phyloP scores from a whole-genome alignment of 768 basidiomycete species.

The Mycena haematopus region DNA sequence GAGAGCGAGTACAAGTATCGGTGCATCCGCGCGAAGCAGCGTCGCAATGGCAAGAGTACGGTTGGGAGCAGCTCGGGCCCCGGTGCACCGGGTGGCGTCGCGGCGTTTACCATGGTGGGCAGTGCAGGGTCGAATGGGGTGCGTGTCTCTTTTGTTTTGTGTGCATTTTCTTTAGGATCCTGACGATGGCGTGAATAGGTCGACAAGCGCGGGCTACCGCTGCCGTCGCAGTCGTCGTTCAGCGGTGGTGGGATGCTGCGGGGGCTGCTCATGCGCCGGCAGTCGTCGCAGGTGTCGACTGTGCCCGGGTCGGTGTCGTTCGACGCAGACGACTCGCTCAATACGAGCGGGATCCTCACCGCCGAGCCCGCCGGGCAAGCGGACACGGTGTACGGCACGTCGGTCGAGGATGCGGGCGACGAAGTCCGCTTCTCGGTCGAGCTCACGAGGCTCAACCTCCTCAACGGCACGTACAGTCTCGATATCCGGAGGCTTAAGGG shows the following conservation, averaged over 20 bases:
- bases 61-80: slow-evolving; percentile 42
- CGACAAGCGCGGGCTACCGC: slow-evolving; percentile 86
- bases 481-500: slow-evolving; percentile 94
- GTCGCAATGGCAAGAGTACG: slow-evolving; percentile 57
- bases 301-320: slow-evolving; percentile 50
- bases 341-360: slow-evolving; percentile 45
- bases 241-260: slow-evolving; percentile 81
- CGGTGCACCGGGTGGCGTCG: slow-evolving; percentile 52
- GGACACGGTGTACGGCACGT: slow-evolving; percentile 81
- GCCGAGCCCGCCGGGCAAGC: slow-evolving; percentile 48
- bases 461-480: slow-evolving; percentile 90
- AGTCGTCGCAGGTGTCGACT: slow-evolving; percentile 81
- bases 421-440: slow-evolving; percentile 98
- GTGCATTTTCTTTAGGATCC: neutral
- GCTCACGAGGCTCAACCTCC: slow-evolving; percentile 85
- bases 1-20: slow-evolving; percentile 93
- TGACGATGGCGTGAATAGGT: slow-evolving; percentile 54
- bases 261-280: slow-evolving; percentile 87
- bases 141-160: slow-evolving; percentile 41
- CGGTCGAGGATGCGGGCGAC: slow-evolving; percentile 84
- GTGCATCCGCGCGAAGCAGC: slow-evolving; percentile 75
- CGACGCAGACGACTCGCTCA: slow-evolving; percentile 53
- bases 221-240: slow-evolving; percentile 79
- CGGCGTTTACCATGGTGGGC: slow-evolving; percentile 79
- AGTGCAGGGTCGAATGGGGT: slow-evolving; percentile 89